A percentile compares a stretch with the other conserved stretches of the same genome.
Evolutionary conservation across 2,329 filamentous ascomycete genomes (phyloP).

Genomic region (Polytolypa hystricis): DNA sequence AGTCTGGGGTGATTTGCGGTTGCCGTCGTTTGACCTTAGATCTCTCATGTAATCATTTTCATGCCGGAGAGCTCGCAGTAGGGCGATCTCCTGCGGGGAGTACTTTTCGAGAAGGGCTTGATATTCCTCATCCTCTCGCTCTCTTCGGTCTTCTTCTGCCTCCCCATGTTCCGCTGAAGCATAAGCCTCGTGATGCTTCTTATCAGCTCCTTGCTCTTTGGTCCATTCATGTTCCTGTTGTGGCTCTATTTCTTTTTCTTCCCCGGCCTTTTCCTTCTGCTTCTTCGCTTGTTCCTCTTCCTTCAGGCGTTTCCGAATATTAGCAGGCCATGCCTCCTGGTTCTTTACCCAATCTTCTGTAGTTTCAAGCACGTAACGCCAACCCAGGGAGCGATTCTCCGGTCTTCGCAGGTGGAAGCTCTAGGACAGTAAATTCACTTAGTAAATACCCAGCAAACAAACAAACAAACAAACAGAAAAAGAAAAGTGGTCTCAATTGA

Average conservation of each 20-base stretch:
- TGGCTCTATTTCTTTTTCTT: constrained; percentile 12
- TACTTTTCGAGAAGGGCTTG: constrained; percentile 24
- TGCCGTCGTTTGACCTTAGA: constrained; percentile 36
- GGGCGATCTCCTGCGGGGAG: constrained; percentile 32
- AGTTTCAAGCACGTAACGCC: constrained; percentile 40
- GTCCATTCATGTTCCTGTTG: constrained; percentile 10
- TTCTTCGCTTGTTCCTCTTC: constrained; percentile 20
- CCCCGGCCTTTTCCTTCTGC: constrained; percentile 14
- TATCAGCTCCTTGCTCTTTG: constrained; percentile 10
- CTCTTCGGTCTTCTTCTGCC: constrained; percentile 13
- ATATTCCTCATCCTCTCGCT: constrained; percentile 17
- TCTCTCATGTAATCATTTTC: constrained; percentile 34
- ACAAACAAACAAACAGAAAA: background rate
- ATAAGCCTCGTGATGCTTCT: background rate
- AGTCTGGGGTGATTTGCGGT: constrained; percentile 25
- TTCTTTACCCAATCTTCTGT: constrained; percentile 42
- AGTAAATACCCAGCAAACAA: background rate
- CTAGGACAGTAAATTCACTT: constrained; percentile 16
- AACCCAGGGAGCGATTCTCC: constrained; percentile 35
- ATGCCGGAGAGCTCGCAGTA: constrained; percentile 31
- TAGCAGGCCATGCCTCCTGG: constrained; percentile 39
- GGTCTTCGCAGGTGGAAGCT: constrained; percentile 36
- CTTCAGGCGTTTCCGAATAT: constrained; percentile 29
- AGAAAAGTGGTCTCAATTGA: background rate
- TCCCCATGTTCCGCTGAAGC: background rate